A percentile compares a stretch with the other conserved stretches of the same genome.
Evolutionary conservation across 345 rosid genomes (phyloP).

Genomic region (Sisymbrium altissimum): DNA sequence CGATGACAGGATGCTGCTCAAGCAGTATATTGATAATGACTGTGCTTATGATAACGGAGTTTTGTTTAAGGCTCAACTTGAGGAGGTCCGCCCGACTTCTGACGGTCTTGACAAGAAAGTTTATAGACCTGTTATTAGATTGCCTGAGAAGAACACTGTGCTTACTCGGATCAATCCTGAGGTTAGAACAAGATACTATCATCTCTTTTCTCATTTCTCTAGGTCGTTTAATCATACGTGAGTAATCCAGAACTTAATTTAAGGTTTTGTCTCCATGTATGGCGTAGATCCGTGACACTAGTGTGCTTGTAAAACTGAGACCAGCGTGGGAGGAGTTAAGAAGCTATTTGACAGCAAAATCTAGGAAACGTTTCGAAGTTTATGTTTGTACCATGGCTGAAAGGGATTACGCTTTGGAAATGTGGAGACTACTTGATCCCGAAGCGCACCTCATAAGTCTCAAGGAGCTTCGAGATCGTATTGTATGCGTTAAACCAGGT

Average conservation of each 20-base stretch:
- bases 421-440: slow-evolving; percentile 99
- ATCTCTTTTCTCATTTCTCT: neutral
- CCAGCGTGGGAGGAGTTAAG: slow-evolving; percentile 98
- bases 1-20: slow-evolving; percentile 77
- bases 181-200: slow-evolving; percentile 41
- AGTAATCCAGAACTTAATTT: too few relatives aligned
- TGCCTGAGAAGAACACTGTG: slow-evolving; percentile 73
- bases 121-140: slow-evolving; percentile 72
- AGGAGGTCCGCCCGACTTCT: slow-evolving; percentile 64
- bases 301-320: slow-evolving; percentile 98
- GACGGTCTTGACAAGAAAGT: slow-evolving; percentile 70
- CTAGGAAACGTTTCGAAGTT: slow-evolving; percentile 95
- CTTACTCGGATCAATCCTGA: slow-evolving; percentile 97
- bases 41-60: slow-evolving; percentile 66
- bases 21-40: slow-evolving; percentile 82
- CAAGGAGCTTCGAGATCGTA: slow-evolving; percentile 73
- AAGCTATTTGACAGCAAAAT: slow-evolving; percentile 88
- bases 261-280: too few relatives aligned
- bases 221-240: too few relatives aligned
- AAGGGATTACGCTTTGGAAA: slow-evolving; percentile 98
- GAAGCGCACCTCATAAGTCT: slow-evolving; percentile 70
- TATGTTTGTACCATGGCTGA: slow-evolving; percentile 99
- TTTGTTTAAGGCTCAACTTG: slow-evolving; percentile 65
- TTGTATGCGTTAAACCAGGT: slow-evolving; percentile 96
- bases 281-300: slow-evolving; percentile 96